phyloP scores from a whole-genome alignment of 257 asterid genomes.

The Cynanchum wilfordii region DNA sequence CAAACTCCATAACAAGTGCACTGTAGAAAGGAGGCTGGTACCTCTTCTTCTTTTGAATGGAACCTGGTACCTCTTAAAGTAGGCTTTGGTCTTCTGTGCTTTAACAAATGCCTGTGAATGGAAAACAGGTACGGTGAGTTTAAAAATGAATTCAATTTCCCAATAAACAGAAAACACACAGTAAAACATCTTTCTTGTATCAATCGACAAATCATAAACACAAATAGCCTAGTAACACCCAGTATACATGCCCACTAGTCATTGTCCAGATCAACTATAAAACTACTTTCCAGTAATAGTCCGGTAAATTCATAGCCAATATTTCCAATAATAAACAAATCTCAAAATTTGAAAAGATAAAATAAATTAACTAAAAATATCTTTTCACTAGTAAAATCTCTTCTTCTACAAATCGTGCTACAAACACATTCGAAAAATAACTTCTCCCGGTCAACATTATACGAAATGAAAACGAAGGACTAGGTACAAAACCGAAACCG shows the following conservation, averaged over 20 bases:
- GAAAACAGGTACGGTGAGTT: neutral
- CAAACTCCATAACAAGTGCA: neutral
- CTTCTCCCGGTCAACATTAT: neutral
- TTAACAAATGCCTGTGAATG: conserved; percentile 52
- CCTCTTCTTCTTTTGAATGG: conserved; percentile 82
- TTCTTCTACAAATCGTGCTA: too few relatives aligned
- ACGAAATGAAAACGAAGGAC: neutral
- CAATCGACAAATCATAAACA: neutral
- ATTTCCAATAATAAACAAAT: too few relatives aligned
- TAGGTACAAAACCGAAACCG: neutral
- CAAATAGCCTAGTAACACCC: neutral
- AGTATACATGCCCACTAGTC: neutral
- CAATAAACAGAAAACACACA: neutral
- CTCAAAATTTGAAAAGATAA: too few relatives aligned
- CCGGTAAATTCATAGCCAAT: too few relatives aligned
- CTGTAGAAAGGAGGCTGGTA: neutral
- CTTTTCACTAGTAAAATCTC: neutral
- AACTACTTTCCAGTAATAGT: neutral
- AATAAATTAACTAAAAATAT: too few relatives aligned
- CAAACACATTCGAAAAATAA: neutral
- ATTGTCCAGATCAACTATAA: neutral
- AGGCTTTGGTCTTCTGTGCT: conserved; percentile 61
- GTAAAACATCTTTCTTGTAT: too few relatives aligned
- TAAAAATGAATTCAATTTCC: neutral
- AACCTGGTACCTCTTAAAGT: conserved; percentile 75